These are phyloP conservation scores for Yarrowia sp. DNA, from an alignment of 805 yeast species.

Conservation along the genomic window DNA sequence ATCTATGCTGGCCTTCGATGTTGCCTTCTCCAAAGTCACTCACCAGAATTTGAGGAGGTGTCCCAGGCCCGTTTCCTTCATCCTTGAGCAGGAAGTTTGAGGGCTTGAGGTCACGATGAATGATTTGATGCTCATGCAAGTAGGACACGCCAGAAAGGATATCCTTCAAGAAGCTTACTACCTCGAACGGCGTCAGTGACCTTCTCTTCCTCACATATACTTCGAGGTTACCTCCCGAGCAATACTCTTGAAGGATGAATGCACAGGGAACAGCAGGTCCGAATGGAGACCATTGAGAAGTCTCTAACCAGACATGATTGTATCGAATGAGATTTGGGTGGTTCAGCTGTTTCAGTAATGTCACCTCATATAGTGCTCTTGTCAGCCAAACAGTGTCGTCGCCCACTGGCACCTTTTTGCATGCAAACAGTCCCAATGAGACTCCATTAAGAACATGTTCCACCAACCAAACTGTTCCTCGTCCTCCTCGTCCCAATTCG, in stretches of 20 bases:
- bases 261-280: slow-evolving; percentile 68
- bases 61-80: slow-evolving; percentile 30
- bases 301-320: slow-evolving; percentile 89
- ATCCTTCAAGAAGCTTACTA: slow-evolving; percentile 65
- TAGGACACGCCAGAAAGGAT: slow-evolving; percentile 66
- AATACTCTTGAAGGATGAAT: slow-evolving; percentile 79
- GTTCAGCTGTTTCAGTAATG: slow-evolving; percentile 52
- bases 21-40: slow-evolving; percentile 91
- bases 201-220: slow-evolving; percentile 45
- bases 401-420: slow-evolving; percentile 82
- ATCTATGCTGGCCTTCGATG: slow-evolving; percentile 59
- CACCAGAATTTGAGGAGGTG: slow-evolving; percentile 65
- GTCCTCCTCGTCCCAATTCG: slow-evolving; percentile 74
- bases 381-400: slow-evolving; percentile 64
- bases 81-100: slow-evolving; percentile 67
- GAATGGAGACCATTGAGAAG: slow-evolving; percentile 50
- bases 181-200: slow-evolving; percentile 48
- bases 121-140: slow-evolving; percentile 67
- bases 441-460: slow-evolving; percentile 73
- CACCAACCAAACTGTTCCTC: slow-evolving; percentile 81
- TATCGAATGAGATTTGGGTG: slow-evolving; percentile 70
- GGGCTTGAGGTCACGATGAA: slow-evolving; percentile 89
- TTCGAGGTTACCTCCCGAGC: slow-evolving; percentile 85
- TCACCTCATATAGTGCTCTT: slow-evolving; percentile 72
- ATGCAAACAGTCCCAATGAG: slow-evolving; percentile 73